Percentiles rank a stretch among this genome's conserved stretches.
phyloP scores from a whole-genome alignment of 345 rosid genomes.

The Hibiscus syriacus region DNA sequence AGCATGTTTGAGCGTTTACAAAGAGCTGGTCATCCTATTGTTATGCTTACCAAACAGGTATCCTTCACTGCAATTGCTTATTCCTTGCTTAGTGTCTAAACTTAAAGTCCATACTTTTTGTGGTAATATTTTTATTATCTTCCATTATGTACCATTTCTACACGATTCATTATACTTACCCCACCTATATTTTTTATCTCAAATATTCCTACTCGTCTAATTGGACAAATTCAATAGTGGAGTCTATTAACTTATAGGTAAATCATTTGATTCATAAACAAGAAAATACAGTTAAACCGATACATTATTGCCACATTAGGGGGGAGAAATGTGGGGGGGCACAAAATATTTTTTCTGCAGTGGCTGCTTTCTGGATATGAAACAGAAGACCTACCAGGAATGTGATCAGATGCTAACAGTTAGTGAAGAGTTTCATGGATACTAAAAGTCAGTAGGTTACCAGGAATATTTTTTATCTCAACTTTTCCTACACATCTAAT shows the following conservation, averaged over 20 bases:
- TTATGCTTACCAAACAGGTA: conserved; percentile 95
- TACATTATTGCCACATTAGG: neutral
- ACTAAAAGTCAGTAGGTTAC: too few species aligned
- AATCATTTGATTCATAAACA: neutral
- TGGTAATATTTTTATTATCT: neutral
- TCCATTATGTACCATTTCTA: neutral
- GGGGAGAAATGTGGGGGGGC: too few species aligned
- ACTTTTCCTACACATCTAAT: neutral
- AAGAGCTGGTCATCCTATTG: conserved; percentile 85
- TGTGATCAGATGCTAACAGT: too few species aligned
- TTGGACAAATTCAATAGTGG: neutral
- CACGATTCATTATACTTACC: neutral
- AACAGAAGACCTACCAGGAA: too few species aligned
- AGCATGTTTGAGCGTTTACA: conserved; percentile 99
- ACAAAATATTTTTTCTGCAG: too few species aligned
- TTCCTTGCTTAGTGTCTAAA: neutral
- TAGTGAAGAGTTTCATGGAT: too few species aligned
- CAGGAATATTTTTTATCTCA: neutral
- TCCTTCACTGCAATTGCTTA: conserved; percentile 8
- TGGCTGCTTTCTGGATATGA: too few species aligned
- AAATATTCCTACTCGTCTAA: neutral
- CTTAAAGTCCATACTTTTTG: neutral
- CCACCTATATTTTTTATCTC: neutral
- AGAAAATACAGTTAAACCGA: neutral
- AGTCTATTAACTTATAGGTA: neutral